Evolutionary conservation across 371 early-diverging fungal genomes (phyloP).

Genomic region (Mortierella sp.): DNA sequence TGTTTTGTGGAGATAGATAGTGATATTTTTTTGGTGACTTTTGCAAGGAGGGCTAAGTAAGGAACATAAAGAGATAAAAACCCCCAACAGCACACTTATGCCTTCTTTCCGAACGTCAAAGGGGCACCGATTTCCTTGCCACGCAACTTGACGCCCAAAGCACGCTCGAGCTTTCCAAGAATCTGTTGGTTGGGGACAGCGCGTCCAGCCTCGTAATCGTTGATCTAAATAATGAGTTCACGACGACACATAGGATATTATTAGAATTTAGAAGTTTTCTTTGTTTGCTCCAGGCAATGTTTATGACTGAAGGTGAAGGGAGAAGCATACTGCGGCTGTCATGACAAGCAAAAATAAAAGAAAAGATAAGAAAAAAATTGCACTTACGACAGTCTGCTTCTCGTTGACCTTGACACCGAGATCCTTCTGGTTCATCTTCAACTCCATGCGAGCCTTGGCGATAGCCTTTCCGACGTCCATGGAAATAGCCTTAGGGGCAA

Average conservation of each 20-base stretch:
- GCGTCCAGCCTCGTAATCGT: constrained; percentile 91
- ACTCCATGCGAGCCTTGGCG: constrained; percentile 81
- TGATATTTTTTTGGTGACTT: not conserved
- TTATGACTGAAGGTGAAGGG: too few relatives aligned
- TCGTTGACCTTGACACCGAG: constrained; percentile 86
- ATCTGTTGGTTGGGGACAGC: constrained; percentile 94
- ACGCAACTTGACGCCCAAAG: constrained; percentile 90
- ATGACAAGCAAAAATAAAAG: too few relatives aligned
- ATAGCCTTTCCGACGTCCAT: constrained; percentile 89
- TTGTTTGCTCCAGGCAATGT: too few relatives aligned
- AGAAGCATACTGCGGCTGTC: too few relatives aligned
- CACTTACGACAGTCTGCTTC: constrained; percentile 78
- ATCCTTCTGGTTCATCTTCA: constrained; percentile 91
- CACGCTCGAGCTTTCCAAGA: constrained; percentile 91
- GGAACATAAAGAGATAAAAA: too few relatives aligned
- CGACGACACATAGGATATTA: too few relatives aligned
- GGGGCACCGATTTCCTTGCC: constrained; percentile 88
- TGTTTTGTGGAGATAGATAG: not conserved
- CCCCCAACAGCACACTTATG: constrained; percentile 8
- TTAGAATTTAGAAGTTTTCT: too few relatives aligned
- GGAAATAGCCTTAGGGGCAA: constrained; percentile 79
- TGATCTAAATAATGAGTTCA: constrained; percentile 65
- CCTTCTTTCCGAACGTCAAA: constrained; percentile 74
- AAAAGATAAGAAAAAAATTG: too few relatives aligned
- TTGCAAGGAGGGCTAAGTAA: too few relatives aligned